Conservation (phyloP, 176 grass and related monocot species). For the Metroxylon sagu region DNA sequence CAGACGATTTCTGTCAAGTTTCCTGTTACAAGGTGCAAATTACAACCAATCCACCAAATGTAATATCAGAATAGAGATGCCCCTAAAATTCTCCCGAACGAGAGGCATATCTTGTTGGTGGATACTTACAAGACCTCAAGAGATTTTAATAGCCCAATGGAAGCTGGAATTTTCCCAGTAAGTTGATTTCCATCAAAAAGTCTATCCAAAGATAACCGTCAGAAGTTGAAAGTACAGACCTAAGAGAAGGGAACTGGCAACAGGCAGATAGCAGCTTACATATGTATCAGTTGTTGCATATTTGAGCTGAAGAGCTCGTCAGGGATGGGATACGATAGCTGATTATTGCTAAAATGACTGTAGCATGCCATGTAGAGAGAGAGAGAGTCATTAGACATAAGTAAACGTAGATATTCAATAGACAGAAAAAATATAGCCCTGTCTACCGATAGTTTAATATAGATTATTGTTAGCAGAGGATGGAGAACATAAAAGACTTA, state of each 20-base stretch:
- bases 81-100: too few relatives aligned
- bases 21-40: constrained; percentile 36
- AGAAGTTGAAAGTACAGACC: neutral
- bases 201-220: constrained; percentile 27
- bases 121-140: constrained; percentile 78
- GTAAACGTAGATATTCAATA: too few relatives aligned
- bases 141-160: constrained; percentile 51
- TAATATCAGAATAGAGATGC: too few relatives aligned
- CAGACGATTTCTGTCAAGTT: constrained; percentile 64
- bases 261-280: constrained; percentile 43
- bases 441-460: too few relatives aligned
- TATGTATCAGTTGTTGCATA: constrained; percentile 65
- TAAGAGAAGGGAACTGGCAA: neutral
- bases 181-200: constrained; percentile 84
- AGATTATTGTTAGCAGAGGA: constrained; percentile 3
- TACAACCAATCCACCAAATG: too few relatives aligned
- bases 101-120: neutral
- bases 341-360: constrained; percentile 92
- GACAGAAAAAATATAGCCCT: too few relatives aligned
- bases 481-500: constrained; percentile 33
- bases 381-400: neutral
- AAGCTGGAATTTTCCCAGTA: constrained; percentile 58
- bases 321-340: constrained; percentile 71
- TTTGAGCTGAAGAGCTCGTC: constrained; percentile 66
- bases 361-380: constrained; percentile 17